Evolutionary conservation across 306 rosid species (phyloP), one percentile per base, ranked within the genome.

Genomic region (Elaeagnus macrophylla): DNA sequence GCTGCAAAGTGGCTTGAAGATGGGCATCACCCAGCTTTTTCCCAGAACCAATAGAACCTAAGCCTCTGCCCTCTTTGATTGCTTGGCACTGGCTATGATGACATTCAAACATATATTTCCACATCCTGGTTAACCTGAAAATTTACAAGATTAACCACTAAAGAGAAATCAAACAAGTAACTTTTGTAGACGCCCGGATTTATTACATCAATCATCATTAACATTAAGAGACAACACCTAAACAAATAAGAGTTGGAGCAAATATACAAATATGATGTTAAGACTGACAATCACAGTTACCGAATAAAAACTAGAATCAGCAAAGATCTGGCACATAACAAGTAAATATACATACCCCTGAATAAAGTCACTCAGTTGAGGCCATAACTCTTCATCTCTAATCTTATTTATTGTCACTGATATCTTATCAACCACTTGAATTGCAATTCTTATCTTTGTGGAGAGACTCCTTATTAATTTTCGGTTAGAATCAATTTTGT

Each of bases 41-140:
- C 69, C 95, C 80, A 37, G 88, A 84, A 67, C 94, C 90, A 54
- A 84, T 67, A 10, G 81, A 67, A 68, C 88, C 88, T 67, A 88
- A 75, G 41, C 85, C 83, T 77, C 81, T 79, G 45, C 96, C 94
- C 77, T 93, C 99, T 80, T 77, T 81, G 55, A 93, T 79, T 19
- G 81, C 96, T 81, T 73, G 76, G 61, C 80, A 66, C 71, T 93
- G 99, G 56, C 37, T 78, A 64, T 48, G 93, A 73, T 93, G 99
- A 66, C 99, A 93, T 54, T 93, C 99, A 14, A 88, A 90, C 99
- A 93, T 93, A 66, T 75, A 78, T 71, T 74, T 84, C 99, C 99
- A 93, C 99, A 93, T 93, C 78, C 76, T 64, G 57, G 83, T 67
- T 64, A 93, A 74, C 79, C 99, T 93, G 86, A 69, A 62, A 19